Base-by-base conservation (phyloP, 768 basidiomycete species). In the Asterophora parasitica region DNA sequence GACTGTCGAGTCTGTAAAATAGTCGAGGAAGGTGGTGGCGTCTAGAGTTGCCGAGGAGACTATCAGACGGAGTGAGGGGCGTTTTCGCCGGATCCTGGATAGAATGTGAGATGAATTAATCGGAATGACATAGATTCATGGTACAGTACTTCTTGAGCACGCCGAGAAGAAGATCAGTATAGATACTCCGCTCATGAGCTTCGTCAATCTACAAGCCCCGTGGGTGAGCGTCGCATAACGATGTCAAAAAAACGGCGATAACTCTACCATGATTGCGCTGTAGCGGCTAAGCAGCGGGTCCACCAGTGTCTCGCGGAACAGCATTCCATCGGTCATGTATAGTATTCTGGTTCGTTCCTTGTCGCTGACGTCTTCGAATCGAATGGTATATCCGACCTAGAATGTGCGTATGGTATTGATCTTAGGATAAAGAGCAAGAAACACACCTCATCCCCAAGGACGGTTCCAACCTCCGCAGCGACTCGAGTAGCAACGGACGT, bases 261-360 rank as follows among this genome's bases (percentile, higher is more conserved):
- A 49, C 63, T 75, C 40, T 55, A 87, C 92, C 93, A 99, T 98
- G 51, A 98, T 87, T 8, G 93, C 92, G 59, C 92, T 95, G 60
- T 94, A 97, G 19, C 85, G 83, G 61, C 86, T 91, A 43, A 99
- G 75, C 23, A 97, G 66, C 13, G 96, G 96, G 61, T 99, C 95
- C 31, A 93, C 72, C 58, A 97, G 77, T 17, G 86, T 85, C 68
- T 97, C 94, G 50, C 94, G 81, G 64, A 98, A 97, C 31, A 99
- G 82, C 84, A 98, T 94, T 37, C 96, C 96, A 64, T 99, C 96
- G 27, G 96, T 99, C 81, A 98, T 79, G 65, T 98, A 99, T 34
- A 92, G 77, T 63, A 99, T 90, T 20, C 90, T 78, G 1, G 96
- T 98, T 44, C 81, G 74, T 23, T 86, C 79, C 58, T 88, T 91